A percentile compares a stretch with the other conserved stretches of the same genome.
These are phyloP conservation scores for Coccomyxa sp. DNA, from an alignment of 139 green algal genomes.

Conservation along the genomic window DNA sequence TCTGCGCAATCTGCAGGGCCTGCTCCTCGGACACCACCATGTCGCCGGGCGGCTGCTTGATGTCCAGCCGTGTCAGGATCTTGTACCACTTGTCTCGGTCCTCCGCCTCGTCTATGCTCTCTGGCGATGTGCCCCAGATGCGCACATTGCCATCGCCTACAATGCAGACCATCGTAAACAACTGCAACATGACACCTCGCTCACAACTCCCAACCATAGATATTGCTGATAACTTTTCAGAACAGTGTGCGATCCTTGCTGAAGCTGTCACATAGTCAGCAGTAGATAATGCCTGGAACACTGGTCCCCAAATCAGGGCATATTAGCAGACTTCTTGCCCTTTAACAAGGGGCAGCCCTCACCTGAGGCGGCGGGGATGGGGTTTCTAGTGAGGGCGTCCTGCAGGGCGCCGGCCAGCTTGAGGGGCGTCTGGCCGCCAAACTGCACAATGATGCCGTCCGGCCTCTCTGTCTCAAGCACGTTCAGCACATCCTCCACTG, in stretches of 20 bases:
- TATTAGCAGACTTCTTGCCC: too few species aligned
- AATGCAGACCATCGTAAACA: background rate
- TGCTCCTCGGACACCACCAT: constrained; percentile 57
- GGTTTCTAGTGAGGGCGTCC: constrained; percentile 65
- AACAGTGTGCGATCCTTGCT: too few species aligned
- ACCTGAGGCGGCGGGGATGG: constrained; percentile 67
- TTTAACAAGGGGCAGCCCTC: constrained; percentile 1
- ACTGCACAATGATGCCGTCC: constrained; percentile 99
- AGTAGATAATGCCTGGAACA: too few species aligned
- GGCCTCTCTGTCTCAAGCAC: constrained; percentile 93
- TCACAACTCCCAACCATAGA: too few species aligned
- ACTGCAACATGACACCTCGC: background rate
- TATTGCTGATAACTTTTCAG: too few species aligned
- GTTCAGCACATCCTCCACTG: constrained; percentile 94
- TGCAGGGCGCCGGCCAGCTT: constrained; percentile 85
- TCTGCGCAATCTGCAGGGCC: constrained; percentile 69
- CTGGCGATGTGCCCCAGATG: constrained; percentile 95
- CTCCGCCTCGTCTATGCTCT: constrained; percentile 95
- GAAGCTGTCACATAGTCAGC: too few species aligned
- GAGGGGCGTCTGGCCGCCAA: constrained; percentile 98
- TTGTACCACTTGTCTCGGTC: constrained; percentile 83
- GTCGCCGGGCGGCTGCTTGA: constrained; percentile 77
- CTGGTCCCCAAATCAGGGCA: too few species aligned
- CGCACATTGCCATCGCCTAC: constrained; percentile 78
- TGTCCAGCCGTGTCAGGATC: constrained; percentile 72